Percentiles rank a stretch among this genome's conserved stretches.
These are phyloP conservation scores for Alnus rubra DNA, from an alignment of 306 rosid species.

Conservation along the genomic window DNA sequence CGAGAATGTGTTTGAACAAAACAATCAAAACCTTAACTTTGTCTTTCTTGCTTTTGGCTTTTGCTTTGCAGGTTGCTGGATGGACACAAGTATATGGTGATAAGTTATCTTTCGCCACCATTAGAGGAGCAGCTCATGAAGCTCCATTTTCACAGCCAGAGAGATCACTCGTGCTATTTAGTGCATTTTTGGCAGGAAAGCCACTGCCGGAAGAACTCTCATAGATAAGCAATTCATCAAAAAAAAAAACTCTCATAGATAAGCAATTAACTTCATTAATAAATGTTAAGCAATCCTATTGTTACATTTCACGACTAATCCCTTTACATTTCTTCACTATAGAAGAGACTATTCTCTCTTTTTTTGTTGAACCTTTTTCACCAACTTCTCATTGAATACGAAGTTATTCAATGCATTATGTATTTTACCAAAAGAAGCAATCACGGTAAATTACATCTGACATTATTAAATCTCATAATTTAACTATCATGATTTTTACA, in stretches of 20 bases:
- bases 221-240: neutral
- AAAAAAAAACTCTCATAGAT: neutral
- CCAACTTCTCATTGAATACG: neutral
- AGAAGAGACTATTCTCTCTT: neutral
- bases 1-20: too few relatives aligned
- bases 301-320: neutral
- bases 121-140: slow-evolving; percentile 57
- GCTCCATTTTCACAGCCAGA: slow-evolving; percentile 53
- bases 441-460: too few relatives aligned
- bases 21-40: neutral
- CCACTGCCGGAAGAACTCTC: slow-evolving; percentile 37
- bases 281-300: neutral
- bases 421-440: neutral
- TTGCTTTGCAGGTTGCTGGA: slow-evolving; percentile 44
- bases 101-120: slow-evolving; percentile 47
- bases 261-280: neutral
- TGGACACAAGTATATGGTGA: slow-evolving; percentile 59
- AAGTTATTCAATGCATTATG: neutral
- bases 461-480: too few relatives aligned
- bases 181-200: slow-evolving; percentile 45
- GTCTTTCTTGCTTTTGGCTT: neutral
- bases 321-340: neutral
- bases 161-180: slow-evolving; percentile 42
- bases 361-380: neutral
- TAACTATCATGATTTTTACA: too few relatives aligned